These are phyloP conservation scores for Trichosporon sp. DNA, from an alignment of 1,284 basidiomycete species.

Conservation along the genomic window DNA sequence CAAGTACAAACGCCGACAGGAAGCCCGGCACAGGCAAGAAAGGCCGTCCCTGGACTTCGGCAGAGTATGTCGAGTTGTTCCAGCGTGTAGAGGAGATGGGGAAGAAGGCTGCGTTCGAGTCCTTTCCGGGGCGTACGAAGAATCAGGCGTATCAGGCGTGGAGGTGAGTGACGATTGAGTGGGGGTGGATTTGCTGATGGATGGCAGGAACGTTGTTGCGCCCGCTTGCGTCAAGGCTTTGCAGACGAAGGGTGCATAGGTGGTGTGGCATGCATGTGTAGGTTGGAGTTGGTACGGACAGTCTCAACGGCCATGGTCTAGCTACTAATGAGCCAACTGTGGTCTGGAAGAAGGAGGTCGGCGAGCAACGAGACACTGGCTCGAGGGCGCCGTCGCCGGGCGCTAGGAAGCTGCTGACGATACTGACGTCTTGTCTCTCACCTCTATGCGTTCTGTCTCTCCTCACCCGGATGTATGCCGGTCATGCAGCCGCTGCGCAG, in stretches of 20 bases:
- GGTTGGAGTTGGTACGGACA: too few species aligned
- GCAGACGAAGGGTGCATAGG: neutral
- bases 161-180: neutral
- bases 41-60: neutral
- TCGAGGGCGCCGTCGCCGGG: neutral
- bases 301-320: neutral
- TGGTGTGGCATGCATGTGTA: neutral
- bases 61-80: conserved; percentile 6
- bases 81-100: neutral
- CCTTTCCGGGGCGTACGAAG: neutral
- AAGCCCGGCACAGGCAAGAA: neutral
- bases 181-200: neutral
- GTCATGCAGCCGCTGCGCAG: too few species aligned
- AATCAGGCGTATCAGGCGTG: conserved; percentile 2
- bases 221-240: neutral
- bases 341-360: neutral
- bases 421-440: neutral
- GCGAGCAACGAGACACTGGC: neutral
- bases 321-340: too few species aligned
- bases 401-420: neutral
- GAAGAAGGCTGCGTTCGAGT: neutral
- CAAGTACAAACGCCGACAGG: neutral
- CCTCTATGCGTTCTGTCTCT: too few species aligned
- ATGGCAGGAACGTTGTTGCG: neutral
- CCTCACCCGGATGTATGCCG: too few species aligned